These are phyloP conservation scores for Aquilaria agallochum DNA, from an alignment of 441 rosid genomes.

Conservation along the genomic window DNA sequence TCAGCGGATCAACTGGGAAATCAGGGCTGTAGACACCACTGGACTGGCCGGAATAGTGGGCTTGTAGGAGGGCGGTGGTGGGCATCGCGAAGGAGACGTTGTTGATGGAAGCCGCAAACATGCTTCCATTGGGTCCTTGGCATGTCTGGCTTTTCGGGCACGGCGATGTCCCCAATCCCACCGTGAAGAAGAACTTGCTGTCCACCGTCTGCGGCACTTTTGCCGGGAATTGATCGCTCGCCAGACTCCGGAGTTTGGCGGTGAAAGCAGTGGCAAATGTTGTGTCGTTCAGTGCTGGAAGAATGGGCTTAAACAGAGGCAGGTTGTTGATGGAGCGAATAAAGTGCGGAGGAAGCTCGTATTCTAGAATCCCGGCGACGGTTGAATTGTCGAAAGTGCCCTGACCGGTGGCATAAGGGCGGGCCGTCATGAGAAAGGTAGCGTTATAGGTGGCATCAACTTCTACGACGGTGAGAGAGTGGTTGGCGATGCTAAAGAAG, in stretches of 20 bases:
- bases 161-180: constrained; percentile 64
- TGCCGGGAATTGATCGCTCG: constrained; percentile 50
- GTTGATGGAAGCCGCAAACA: constrained; percentile 49
- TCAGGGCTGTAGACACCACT: constrained; percentile 37
- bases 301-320: constrained; percentile 42
- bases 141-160: constrained; percentile 73
- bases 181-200: constrained; percentile 53
- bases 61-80: constrained; percentile 58
- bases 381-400: constrained; percentile 80
- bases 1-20: constrained; percentile 36
- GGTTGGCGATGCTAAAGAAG: constrained; percentile 76
- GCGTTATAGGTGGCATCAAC: constrained; percentile 66
- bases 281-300: constrained; percentile 66
- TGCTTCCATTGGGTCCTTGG: constrained; percentile 64
- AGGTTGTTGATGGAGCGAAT: constrained; percentile 26
- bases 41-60: constrained; percentile 45
- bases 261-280: constrained; percentile 43
- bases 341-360: constrained; percentile 28
- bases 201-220: constrained; percentile 61
- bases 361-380: constrained; percentile 63
- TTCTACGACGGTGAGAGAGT: constrained; percentile 58
- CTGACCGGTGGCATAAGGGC: constrained; percentile 65
- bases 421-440: constrained; percentile 58
- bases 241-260: constrained; percentile 49
- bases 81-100: constrained; percentile 68